Evolutionary conservation across 495 filamentous ascomycete species (phyloP).

Genomic region (Ramalina intermedia): DNA sequence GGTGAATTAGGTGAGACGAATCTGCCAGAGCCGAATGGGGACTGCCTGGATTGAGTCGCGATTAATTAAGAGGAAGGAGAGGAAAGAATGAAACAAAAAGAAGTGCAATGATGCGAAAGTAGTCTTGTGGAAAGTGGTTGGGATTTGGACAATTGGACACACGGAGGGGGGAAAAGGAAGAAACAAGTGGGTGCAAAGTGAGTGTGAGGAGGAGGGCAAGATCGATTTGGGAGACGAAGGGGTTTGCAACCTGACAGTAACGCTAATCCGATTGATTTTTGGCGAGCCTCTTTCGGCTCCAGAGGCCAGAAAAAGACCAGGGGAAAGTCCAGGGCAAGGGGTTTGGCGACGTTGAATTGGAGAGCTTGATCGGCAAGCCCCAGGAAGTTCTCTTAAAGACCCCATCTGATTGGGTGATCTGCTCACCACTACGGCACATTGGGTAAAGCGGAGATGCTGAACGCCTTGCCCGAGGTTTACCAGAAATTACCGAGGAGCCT

Average conservation of each 20-base stretch:
- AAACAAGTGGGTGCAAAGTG: not conserved
- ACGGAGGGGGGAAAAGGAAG: not conserved
- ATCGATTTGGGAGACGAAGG: no score
- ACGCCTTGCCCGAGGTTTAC: not conserved
- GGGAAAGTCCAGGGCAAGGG: no score
- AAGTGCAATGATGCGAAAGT: not conserved
- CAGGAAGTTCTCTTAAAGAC: no score
- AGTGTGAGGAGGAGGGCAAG: not conserved
- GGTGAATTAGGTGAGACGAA: no score
- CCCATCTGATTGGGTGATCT: not conserved
- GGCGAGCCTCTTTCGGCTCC: no score
- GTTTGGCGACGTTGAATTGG: no score
- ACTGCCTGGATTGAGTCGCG: no score
- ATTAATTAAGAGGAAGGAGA: not conserved
- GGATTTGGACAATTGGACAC: not conserved
- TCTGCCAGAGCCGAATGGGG: no score
- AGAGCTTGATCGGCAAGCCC: no score
- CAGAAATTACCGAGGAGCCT: constrained; percentile 1
- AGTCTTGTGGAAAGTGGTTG: not conserved
- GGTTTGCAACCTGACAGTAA: no score
- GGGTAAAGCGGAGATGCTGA: not conserved
- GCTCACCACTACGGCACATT: not conserved
- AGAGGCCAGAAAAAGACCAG: no score
- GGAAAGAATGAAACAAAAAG: not conserved
- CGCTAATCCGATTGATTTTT: no score